Conservation (phyloP, 495 filamentous ascomycete genomes). For the Astrothelium macrocarpum region DNA sequence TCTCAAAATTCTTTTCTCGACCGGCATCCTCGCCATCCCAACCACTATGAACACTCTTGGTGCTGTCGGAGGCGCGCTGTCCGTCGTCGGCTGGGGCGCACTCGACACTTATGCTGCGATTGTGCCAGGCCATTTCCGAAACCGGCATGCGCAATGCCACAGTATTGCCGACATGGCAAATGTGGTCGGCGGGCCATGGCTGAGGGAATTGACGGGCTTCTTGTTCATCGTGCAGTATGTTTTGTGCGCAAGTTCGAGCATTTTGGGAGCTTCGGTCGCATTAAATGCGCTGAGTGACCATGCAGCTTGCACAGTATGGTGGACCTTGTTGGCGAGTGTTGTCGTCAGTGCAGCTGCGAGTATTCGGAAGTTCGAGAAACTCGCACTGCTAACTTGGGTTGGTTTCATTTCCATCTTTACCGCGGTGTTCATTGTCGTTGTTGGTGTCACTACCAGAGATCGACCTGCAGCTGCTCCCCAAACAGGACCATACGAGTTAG, state of each 20-base stretch:
- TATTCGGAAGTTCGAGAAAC: conserved; percentile 18
- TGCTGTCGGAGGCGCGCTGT: conserved; percentile 33
- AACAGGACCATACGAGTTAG: conserved; percentile 31
- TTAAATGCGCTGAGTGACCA: conserved; percentile 43
- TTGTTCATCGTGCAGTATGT: conserved; percentile 42
- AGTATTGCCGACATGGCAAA: conserved; percentile 33
- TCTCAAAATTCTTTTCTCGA: conserved; percentile 46
- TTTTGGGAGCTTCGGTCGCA: conserved; percentile 42
- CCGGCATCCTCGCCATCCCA: conserved; percentile 29
- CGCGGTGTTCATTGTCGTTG: conserved; percentile 25
- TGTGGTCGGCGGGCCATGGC: conserved; percentile 24
- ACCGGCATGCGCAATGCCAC: conserved; percentile 33
- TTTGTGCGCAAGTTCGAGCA: conserved; percentile 40
- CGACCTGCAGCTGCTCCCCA: conserved; percentile 34
- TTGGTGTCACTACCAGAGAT: conserved; percentile 20
- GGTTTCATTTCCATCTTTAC: conserved; percentile 21
- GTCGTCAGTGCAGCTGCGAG: conserved; percentile 9
- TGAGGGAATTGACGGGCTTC: conserved; percentile 29
- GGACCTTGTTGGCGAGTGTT: conserved; percentile 25
- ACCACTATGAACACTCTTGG: conserved; percentile 36
- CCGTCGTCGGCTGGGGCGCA: conserved; percentile 36
- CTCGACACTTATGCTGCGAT: conserved; percentile 33
- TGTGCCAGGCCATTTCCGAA: conserved; percentile 14
- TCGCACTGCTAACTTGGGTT: conserved; percentile 16
- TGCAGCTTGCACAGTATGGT: conserved; percentile 41